Base-by-base conservation (phyloP, 495 filamentous ascomycete species). In the Terfezia boudieri region DNA sequence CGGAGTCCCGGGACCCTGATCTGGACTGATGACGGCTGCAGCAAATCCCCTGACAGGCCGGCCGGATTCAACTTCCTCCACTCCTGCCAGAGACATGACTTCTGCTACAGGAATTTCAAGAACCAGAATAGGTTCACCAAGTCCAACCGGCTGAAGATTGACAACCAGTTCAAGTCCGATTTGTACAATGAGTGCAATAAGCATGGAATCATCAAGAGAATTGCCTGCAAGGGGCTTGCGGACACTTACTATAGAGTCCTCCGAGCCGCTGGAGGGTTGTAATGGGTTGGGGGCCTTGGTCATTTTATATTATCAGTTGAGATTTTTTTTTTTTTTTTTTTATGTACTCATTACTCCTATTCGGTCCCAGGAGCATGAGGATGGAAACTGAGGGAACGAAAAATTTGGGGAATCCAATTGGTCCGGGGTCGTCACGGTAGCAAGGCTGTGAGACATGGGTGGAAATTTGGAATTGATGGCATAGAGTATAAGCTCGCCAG, bases 61-160 rank as follows among this genome's bases (percentile, higher is more conserved):
- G 61, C 66, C 20, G 69, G 69, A 14, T 74, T 70, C 60, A 58
- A 68, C 60, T 74, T 74, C 57, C 43, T 53, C 7, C 65, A 59
- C 0, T 60, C 59, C 2, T 50, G 14, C 36, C 43, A 71, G 49
- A 66, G 72, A 16, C 72, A 74, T 56, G 72, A 74, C 50, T 74
- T 74, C 49, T 73, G 71, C 0, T 74, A 72, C 56, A 56, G 63
- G 6, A 74, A 73, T 57, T 72, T 64, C 57, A 67, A 69, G 54
- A 50, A 35, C 5, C 70, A 72, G 53, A 55, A 32, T 6, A 63
- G 72, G 8, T 72, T 74, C 61, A 71, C 67, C 0, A 57, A 60
- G 0, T 53, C 20, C 8, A 57, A 52, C 14, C 66, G 64, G 43
- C 17, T 56, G 41, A 60, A 36, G n/a, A 67, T 74, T 51, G 72